Evolutionary conservation across 2,329 filamentous ascomycete genomes (phyloP).

Genomic region (Phaeoacremonium minimum): DNA sequence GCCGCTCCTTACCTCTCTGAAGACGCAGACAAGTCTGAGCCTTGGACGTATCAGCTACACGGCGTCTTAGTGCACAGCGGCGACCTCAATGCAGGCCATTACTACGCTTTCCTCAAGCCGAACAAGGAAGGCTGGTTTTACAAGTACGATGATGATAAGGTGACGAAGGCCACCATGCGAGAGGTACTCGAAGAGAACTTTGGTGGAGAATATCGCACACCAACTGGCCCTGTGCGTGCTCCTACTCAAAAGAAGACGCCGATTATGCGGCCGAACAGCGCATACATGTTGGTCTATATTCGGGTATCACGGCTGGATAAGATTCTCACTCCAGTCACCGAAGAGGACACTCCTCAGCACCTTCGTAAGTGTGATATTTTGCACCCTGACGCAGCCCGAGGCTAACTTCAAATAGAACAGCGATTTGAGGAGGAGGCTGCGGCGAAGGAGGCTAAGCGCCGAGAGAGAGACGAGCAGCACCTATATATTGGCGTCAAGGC

Average conservation of each 20-base stretch:
- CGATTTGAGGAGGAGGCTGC: constrained; percentile 80
- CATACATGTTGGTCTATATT: constrained; percentile 99
- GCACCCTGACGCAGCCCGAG: constrained; percentile 1
- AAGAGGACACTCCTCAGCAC: constrained; percentile 76
- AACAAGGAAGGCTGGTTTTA: constrained; percentile 92
- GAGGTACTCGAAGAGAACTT: constrained; percentile 97
- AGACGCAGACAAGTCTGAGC: constrained; percentile 79
- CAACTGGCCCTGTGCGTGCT: constrained; percentile 40
- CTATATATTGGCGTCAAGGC: constrained; percentile 84
- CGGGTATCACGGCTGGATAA: constrained; percentile 80
- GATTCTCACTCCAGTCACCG: constrained; percentile 71
- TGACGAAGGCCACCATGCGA: constrained; percentile 86
- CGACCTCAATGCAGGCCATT: constrained; percentile 94
- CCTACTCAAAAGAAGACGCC: constrained; percentile 51
- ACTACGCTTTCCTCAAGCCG: constrained; percentile 95
- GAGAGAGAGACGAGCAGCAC: constrained; percentile 91
- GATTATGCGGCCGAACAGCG: constrained; percentile 69
- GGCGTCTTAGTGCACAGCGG: constrained; percentile 95
- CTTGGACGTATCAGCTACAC: constrained; percentile 89
- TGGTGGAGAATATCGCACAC: constrained; percentile 72
- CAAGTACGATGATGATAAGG: constrained; percentile 94
- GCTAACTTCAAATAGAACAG: constrained; percentile 43
- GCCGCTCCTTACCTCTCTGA: constrained; percentile 83
- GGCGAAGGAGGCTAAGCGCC: constrained; percentile 69
- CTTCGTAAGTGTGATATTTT: constrained; percentile 52